Evolutionary conservation across 2,329 filamentous ascomycete species (phyloP), one percentile per base, ranked within the genome.

Genomic region (Dothidotthia symphoricarpi): DNA sequence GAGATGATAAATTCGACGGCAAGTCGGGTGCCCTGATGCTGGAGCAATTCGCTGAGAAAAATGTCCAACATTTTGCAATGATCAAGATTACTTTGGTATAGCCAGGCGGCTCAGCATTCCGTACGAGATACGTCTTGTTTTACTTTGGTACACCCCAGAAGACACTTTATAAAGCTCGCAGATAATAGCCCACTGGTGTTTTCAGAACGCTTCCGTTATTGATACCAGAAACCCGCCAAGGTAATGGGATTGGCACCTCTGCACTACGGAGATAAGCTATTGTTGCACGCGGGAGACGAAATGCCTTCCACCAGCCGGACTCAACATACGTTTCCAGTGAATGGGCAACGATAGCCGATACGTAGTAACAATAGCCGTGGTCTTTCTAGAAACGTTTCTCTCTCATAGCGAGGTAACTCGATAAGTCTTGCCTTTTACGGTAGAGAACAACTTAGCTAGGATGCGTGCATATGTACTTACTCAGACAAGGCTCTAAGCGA

Each of bases 111-210:
- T 31, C 28, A 31, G 28, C 28, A 31, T 31, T 17, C 28, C 28
- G 28, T 31, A 31, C 28, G 28, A 31, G 28, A 31, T 31, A 31
- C n/a, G n/a, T n/a, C n/a, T n/a, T n/a, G n/a, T n/a, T n/a, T n/a
- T n/a, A n/a, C n/a, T n/a, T n/a, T n/a, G n/a, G n/a, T n/a, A n/a
- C n/a, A n/a, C n/a, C n/a, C n/a, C n/a, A n/a, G n/a, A n/a, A n/a
- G n/a, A n/a, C n/a, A n/a, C n/a, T n/a, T n/a, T n/a, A n/a, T 31
- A 17, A 31, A 16, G 28, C 28, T 31, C 28, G 28, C 28, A 17
- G 28, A 31, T 31, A 17, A 31, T 31, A 31, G 28, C 15, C 28
- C 12, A 16, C 5, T 17, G 15, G 28, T 31, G 14, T 17, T 19
- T 31, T 31, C 14, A 17, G 28, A 31, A 19, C n/a, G n/a, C n/a